A percentile compares a stretch with the other conserved stretches of the same genome.
These are phyloP conservation scores for Astrephomene gubernaculifera DNA, from an alignment of 139 green algal species.

Conservation along the genomic window DNA sequence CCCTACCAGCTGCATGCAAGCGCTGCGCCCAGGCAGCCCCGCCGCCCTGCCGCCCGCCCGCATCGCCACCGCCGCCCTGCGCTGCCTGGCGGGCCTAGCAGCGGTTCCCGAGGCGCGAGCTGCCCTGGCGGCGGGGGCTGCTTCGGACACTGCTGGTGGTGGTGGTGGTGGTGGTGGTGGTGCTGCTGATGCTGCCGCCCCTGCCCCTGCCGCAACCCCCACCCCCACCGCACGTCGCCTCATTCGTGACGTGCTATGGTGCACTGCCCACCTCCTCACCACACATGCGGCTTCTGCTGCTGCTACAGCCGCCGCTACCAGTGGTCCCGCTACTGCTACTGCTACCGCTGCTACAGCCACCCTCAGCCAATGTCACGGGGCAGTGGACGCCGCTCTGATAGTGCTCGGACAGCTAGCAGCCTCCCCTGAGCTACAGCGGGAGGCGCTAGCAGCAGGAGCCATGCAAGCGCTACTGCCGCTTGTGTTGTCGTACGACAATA, in stretches of 20 bases:
- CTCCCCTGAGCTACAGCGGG: constrained; percentile 65
- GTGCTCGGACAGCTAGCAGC: constrained; percentile 67
- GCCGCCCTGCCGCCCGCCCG: too few species aligned
- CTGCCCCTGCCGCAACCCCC: too few species aligned
- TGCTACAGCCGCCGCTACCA: too few species aligned
- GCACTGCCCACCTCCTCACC: too few species aligned
- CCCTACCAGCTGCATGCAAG: background rate
- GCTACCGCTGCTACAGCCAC: constrained; percentile 40
- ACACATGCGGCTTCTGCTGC: too few species aligned
- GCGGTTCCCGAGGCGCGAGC: constrained; percentile 59
- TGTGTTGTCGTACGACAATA: constrained; percentile 85
- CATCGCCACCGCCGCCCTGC: constrained; percentile 71
- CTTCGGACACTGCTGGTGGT: constrained; percentile 34
- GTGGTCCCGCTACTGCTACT: too few species aligned
- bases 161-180: background rate
- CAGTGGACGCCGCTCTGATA: constrained; percentile 84
- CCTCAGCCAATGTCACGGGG: constrained; percentile 68
- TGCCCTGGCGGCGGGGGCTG: background rate
- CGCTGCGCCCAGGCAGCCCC: constrained; percentile 34
- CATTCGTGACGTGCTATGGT: constrained; percentile 66
- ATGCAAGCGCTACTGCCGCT: constrained; percentile 82
- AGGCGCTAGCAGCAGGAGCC: constrained; percentile 70
- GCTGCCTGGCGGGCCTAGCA: constrained; percentile 79
- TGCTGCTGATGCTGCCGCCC: too few species aligned
- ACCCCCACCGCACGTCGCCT: too few species aligned